Base-by-base conservation (phyloP, 768 basidiomycete species). In the Lentinula guzmanii region DNA sequence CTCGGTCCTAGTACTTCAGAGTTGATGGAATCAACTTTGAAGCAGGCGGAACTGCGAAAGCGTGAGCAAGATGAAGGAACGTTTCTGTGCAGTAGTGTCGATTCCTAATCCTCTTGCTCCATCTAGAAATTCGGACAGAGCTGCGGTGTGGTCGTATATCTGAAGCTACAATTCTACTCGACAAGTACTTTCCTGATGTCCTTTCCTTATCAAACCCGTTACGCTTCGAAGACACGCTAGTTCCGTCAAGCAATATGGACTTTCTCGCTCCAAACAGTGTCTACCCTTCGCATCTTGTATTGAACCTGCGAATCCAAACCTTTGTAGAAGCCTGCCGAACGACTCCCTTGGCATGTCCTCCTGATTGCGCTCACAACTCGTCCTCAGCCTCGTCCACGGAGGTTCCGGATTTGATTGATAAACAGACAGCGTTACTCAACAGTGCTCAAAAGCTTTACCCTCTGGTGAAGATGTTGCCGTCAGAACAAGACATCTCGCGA, bases 281-380 rank as follows among this genome's bases (percentile, higher is more conserved):
- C 31, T 79, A 88, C 52, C 89, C 93, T n/a, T 71, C 77, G 1
- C 91, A 94, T 66, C 79, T 96, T 57, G 76, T 78, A 16, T 81
- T 98, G 63, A 95, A 97, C 69, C 85, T 98, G 42, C 89, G 88
- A 54, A 91, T 97, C 52, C 86, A 90, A 45, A 83, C 85, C 1
- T 98, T 97, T 75, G 86, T 91, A 68, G 95, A 98, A 72, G 82
- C 87, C 21, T 86, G 92, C 64, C 85, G 93, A 33, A 89, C 89
- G 2, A 70, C 82, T 11, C 89, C 91, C 3, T 78, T 92, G 16
- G 74, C 74, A 3, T 81, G 80, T 66, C 71, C 16, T 58, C 57
- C 28, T 61, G 63, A 54, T 50, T 39, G 62, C n/a, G 51, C 59
- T 52, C 15, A 34, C 50, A 52, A 62, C 56, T 4, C 45, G 65